Conservation (phyloP, 306 rosid genomes). For the Cucumis hystrix region DNA sequence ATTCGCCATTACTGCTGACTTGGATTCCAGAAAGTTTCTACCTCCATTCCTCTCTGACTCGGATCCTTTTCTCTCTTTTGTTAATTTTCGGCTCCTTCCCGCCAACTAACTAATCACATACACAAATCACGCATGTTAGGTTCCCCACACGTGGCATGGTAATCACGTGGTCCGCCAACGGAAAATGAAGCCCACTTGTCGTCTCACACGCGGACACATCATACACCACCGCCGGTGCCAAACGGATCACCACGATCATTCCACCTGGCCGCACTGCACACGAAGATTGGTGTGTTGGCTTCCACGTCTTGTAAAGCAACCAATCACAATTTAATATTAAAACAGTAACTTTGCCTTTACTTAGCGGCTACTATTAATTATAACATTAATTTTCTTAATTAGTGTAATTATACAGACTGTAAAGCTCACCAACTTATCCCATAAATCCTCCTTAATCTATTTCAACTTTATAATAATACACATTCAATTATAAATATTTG, state of each 20-base stretch:
- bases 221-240: constrained; percentile 17
- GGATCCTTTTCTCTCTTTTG: too few relatives aligned
- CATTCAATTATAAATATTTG: too few relatives aligned
- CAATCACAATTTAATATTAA: not conserved
- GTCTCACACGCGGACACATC: constrained; percentile 16
- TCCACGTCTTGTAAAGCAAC: constrained; percentile 8
- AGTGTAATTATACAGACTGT: not conserved
- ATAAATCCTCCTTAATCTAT: not conserved
- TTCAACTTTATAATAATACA: not conserved
- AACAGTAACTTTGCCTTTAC: not conserved
- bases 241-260: not conserved
- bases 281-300: constrained; percentile 23
- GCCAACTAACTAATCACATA: constrained; percentile 14
- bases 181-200: constrained; percentile 16
- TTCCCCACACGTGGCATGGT: constrained; percentile 18
- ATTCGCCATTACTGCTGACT: not conserved
- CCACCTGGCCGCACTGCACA: constrained; percentile 11
- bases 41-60: constrained; percentile 12
- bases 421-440: not conserved
- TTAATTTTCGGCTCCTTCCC: not conserved
- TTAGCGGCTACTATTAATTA: not conserved
- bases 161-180: constrained; percentile 23
- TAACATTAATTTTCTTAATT: not conserved
- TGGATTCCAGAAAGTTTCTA: not conserved
- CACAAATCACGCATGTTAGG: constrained; percentile 8